Percentiles rank a stretch among this genome's conserved stretches.
These are phyloP conservation scores for Tetraselmis striata DNA, from an alignment of 139 green algal species.

Conservation along the genomic window DNA sequence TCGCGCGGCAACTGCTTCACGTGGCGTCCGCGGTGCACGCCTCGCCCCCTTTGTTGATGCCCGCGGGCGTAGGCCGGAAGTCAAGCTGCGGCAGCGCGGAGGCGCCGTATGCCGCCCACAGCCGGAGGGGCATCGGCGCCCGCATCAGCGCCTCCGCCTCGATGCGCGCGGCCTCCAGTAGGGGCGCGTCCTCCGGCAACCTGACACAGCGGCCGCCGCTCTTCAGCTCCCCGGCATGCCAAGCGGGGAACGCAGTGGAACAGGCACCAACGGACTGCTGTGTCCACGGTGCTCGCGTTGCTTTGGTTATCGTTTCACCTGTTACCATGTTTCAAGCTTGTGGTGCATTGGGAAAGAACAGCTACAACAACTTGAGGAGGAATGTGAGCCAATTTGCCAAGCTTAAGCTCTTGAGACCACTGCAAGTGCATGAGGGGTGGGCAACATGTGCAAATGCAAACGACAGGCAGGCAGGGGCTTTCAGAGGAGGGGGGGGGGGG, in stretches of 20 bases:
- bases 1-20: no score
- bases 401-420: constrained; percentile 10
- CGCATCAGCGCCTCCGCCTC: constrained; percentile 37
- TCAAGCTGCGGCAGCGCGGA: not conserved
- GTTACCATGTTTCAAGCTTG: no score
- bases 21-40: no score
- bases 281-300: no score
- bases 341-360: no score
- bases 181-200: constrained; percentile 23
- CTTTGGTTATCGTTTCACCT: no score
- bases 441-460: not conserved
- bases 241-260: constrained; percentile 1
- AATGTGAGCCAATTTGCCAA: constrained; percentile 11
- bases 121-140: not conserved
- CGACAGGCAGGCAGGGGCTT: not conserved
- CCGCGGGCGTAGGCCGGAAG: no score
- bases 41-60: no score
- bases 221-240: constrained; percentile 1
- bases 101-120: not conserved
- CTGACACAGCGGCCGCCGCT: constrained; percentile 10
- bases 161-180: constrained; percentile 46
- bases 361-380: no score
- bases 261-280: not conserved
- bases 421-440: constrained; percentile 14
- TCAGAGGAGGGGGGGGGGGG: not conserved